phyloP scores from a whole-genome alignment of 2,329 filamentous ascomycete genomes.

The Hymenoscyphus repandus region DNA sequence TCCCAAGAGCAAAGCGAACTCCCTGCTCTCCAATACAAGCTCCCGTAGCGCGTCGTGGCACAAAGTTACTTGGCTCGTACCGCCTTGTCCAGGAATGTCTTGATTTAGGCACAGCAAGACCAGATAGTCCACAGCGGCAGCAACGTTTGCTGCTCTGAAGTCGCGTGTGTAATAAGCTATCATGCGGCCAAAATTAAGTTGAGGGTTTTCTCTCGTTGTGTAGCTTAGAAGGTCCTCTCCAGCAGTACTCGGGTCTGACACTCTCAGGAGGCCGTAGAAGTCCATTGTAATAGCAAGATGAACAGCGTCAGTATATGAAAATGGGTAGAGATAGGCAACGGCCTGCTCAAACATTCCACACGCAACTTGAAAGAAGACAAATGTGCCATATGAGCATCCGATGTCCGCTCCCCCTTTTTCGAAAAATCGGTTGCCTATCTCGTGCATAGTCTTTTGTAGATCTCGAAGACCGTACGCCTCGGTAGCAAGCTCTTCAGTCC shows the following conservation, averaged over 20 bases:
- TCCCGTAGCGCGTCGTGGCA: slow-evolving; percentile 93
- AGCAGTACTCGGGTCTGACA: slow-evolving; percentile 72
- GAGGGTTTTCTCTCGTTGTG: slow-evolving; percentile 64
- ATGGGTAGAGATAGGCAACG: slow-evolving; percentile 82
- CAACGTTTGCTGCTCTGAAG: slow-evolving; percentile 85
- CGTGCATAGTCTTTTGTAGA: slow-evolving; percentile 73
- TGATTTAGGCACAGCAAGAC: slow-evolving; percentile 86
- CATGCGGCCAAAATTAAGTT: slow-evolving; percentile 92
- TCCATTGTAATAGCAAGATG: slow-evolving; percentile 89
- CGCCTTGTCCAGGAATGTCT: slow-evolving; percentile 69
- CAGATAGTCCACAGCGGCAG: slow-evolving; percentile 90
- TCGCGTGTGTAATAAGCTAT: slow-evolving; percentile 93
- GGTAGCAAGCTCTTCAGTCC: slow-evolving; percentile 57
- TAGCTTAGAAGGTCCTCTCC: slow-evolving; percentile 65
- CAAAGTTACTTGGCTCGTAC: slow-evolving; percentile 70
- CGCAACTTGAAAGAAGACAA: slow-evolving; percentile 87
- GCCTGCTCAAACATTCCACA: slow-evolving; percentile 93
- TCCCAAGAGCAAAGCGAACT: slow-evolving; percentile 89
- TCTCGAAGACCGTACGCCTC: slow-evolving; percentile 61
- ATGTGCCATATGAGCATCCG: slow-evolving; percentile 76
- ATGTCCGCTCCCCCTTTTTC: slow-evolving; percentile 68
- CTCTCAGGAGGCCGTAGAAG: slow-evolving; percentile 84
- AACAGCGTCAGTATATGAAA: slow-evolving; percentile 87
- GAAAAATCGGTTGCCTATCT: slow-evolving; percentile 90
- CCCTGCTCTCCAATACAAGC: slow-evolving; percentile 90